Conservation (phyloP, 2,329 filamentous ascomycete species). For the Fusarium scirpi region DNA sequence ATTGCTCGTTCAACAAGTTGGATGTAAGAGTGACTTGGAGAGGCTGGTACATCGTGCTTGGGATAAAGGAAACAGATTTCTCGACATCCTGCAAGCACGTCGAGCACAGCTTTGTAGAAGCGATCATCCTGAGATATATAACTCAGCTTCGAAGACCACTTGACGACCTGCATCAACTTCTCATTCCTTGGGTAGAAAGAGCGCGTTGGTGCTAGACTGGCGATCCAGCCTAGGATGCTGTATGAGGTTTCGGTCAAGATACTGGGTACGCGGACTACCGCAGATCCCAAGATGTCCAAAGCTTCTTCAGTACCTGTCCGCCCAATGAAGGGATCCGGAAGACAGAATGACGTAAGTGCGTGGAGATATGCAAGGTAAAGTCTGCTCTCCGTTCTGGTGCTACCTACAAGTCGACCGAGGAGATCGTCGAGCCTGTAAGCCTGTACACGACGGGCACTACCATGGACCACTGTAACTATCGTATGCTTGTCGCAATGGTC, state of each 20-base stretch:
- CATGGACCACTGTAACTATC: conserved; percentile 51
- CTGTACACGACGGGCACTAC: conserved; percentile 48
- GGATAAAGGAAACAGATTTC: conserved; percentile 32
- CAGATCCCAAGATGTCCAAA: conserved; percentile 61
- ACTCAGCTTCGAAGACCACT: conserved; percentile 56
- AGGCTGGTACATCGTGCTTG: rapidly evolving
- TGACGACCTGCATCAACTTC: conserved; percentile 60
- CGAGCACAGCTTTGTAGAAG: conserved; percentile 48
- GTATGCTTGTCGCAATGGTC: conserved; percentile 46
- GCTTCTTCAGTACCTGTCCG: conserved; percentile 68
- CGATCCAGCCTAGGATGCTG: background rate
- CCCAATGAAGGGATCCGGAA: conserved; percentile 61
- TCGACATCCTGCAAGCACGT: background rate
- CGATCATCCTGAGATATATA: conserved; percentile 59
- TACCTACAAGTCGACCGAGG: conserved; percentile 64
- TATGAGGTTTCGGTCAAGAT: background rate
- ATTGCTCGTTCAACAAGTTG: conserved; percentile 31
- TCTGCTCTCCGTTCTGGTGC: conserved; percentile 63
- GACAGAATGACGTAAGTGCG: conserved; percentile 63
- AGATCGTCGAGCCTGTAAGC: conserved; percentile 61
- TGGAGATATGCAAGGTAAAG: conserved; percentile 65
- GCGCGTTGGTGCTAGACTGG: conserved; percentile 46
- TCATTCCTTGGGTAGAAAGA: conserved; percentile 58
- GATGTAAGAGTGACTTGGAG: background rate
- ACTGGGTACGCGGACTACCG: conserved; percentile 55